Conservation (phyloP, 257 asterid genomes). For the Fraxinus cuspidata region DNA sequence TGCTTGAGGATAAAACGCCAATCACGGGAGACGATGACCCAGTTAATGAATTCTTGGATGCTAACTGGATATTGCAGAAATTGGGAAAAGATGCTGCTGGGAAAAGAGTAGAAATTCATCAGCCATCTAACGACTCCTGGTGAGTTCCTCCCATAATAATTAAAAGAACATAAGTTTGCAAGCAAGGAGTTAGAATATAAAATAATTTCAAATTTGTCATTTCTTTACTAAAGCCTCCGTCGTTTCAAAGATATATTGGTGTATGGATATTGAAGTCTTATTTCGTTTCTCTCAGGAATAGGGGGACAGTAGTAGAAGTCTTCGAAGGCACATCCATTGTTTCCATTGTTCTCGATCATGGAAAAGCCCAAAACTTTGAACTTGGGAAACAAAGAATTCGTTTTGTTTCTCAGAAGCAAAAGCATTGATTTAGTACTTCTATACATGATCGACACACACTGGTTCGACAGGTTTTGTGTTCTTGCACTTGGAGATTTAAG, state of each 20-base stretch:
- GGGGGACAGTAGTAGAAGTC: conserved; percentile 63
- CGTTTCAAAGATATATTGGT: background rate
- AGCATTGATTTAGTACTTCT: conserved; percentile 32
- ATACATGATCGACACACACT: background rate
- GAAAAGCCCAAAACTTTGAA: conserved; percentile 66
- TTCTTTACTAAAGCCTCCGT: background rate
- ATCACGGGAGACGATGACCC: conserved; percentile 50
- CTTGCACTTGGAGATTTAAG: background rate
- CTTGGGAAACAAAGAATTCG: conserved; percentile 95
- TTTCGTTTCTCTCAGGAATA: conserved; percentile 42
- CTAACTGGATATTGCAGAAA: conserved; percentile 93
- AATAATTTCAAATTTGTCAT: background rate
- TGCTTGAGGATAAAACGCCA: conserved; percentile 53
- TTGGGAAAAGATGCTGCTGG: conserved; percentile 96
- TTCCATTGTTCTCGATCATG: conserved; percentile 77
- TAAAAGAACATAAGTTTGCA: background rate
- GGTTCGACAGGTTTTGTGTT: background rate
- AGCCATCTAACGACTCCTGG: conserved; percentile 80
- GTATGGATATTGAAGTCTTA: background rate
- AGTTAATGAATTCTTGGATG: conserved; percentile 78
- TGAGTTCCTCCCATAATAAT: conserved; percentile 28
- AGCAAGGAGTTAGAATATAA: background rate
- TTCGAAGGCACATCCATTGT: conserved; percentile 65
- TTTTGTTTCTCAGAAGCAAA: conserved; percentile 79
- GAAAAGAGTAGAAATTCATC: conserved; percentile 95